Evolutionary conservation across 2,329 filamentous ascomycete genomes (phyloP), one percentile per base, ranked within the genome.

Genomic region (Coniochaeta sp.): DNA sequence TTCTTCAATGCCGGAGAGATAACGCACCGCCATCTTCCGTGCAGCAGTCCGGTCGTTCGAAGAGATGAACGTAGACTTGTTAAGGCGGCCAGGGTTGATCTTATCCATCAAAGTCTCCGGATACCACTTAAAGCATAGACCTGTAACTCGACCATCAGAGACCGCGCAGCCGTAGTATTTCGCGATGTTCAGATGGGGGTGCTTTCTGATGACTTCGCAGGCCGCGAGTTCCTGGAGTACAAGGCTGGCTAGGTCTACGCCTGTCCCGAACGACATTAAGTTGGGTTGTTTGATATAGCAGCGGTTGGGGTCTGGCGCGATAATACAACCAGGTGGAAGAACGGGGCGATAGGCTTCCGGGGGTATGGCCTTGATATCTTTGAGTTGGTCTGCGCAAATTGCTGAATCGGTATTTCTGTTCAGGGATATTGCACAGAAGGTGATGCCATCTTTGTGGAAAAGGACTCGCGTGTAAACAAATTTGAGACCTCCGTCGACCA

Each of bases 1-100:
- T 42, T 51, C 13, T 60, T 56, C 38, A 28, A 55, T 46, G 22
- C 12, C 10, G 48, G 51, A 28, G 51, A 51, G 13, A 42, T 42
- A 42, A 18, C 35, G 35, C 35, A 13, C 12, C n/a, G 35, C 35
- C 22, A 6, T 20, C 30, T 32, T 32, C 30, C 30, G 30, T 32
- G 30, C 30, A 32, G 30, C 30, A 32, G 30, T n/a, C 30, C 35
- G 35, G 35, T 42, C 35, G 12, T 8, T 13, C 6, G 35, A 42
- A 14, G 16, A 3, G 4, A 42, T 24, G 35, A 42, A 20, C 22
- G 35, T 13, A 16, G 35, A 8, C 35, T 42, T 42, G 35, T 42
- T 42, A 18, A 42, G 35, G 35, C 12, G n/a, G 16, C 35, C 35
- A 4, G 35, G 35, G 16, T 42, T 42, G 16, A 42, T 7, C 22